Evolutionary conservation across 202 grass and related monocot genomes (phyloP), one percentile per base, ranked within the genome.

Genomic region (Musa balbisiana): DNA sequence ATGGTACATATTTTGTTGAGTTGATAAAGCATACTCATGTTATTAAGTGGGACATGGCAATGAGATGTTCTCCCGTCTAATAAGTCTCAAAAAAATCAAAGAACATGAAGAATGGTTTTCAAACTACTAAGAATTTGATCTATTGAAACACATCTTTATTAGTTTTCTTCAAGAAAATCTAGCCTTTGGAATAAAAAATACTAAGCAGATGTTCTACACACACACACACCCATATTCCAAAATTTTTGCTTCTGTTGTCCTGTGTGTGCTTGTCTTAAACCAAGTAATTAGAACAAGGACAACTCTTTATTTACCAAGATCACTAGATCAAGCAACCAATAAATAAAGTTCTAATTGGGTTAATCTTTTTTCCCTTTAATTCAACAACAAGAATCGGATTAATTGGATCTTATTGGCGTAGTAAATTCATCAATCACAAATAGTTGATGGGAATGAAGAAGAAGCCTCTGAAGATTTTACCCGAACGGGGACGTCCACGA

Each of bases 401-500:
- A 15, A 52, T 8, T 11, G 49, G 16, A n/a, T 51, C 11, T 2
- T 20, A 50, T 20, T 70, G 16, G 9, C 10, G 21, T 19, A 50
- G 51, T 17, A 19, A 70, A 11, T 51, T 16, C 16, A 13, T 67
- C 10, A 62, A 49, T 14, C 2, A 33, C 19, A 12, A 76, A 14
- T 24, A 75, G 26, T 25, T 49, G 49, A 24, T 1, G 51, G 10
- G 11, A 62, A 27, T n/a, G 8, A 75, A 75, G 11, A 55, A 19
- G 2, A 25, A 8, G 4, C 27, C 13, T 33, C 14, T 23, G 21
- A 14, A n/a, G 0, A 1, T 27, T 66, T 79, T 86, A 97, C 93
- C 93, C 89, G 85, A 15, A 97, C 84, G 1, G 93, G 88, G 33
- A 91, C 83, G 58, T 87, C 16, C 43, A 84, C 73, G 59, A 77